Evolutionary conservation across 108 stramenopile species (phyloP), one percentile per base, ranked within the genome.

Genomic region (Cyclostephanos tholiformis): DNA sequence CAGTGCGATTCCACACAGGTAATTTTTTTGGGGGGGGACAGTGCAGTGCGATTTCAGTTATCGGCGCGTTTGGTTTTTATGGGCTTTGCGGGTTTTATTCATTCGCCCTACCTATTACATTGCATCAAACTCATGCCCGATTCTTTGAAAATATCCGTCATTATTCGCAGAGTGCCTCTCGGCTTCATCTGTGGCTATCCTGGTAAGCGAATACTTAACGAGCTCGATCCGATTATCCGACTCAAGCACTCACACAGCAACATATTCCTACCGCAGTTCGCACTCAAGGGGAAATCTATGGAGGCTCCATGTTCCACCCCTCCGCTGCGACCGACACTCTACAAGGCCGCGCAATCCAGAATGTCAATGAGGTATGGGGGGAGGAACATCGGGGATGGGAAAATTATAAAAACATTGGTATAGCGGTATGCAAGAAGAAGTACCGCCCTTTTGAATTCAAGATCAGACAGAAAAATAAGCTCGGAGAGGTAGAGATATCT

Each of bases 141-240:
- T 22, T 69, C 62, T 2, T 71, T 41, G 48, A 29, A 20, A 55
- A 59, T 60, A 27, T 61, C n/a, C n/a, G n/a, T 20, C 41, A n/a
- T 36, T 62, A 49, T 57, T 35, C 13, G 2, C 52, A 95, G 94
- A 86, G 94, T 95, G 70, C 94, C 94, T 49, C 83, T 95, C 71
- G 94, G 94, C 77, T 95, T 95, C 71, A 84, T 95, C 53, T 95
- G 94, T 67, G 94, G 94, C 71, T 91, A 91, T 79, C 94, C 93
- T 19, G 74, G 88, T 25, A 59, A 65, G 65, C 7, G 20, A 25
- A 13, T 41, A 16, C 44, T 20, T 22, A 29, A 58, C 27, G 27
- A 58, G 27, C 57, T 58, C 16, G 9, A 30, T 58, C 57, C 32
- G 27, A 58, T n/a, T 58, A 4, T 6, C 27, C 25, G 57, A 32